Base-by-base conservation (phyloP, 192 early-diverging fungal species). In the Podila clonocystis region DNA sequence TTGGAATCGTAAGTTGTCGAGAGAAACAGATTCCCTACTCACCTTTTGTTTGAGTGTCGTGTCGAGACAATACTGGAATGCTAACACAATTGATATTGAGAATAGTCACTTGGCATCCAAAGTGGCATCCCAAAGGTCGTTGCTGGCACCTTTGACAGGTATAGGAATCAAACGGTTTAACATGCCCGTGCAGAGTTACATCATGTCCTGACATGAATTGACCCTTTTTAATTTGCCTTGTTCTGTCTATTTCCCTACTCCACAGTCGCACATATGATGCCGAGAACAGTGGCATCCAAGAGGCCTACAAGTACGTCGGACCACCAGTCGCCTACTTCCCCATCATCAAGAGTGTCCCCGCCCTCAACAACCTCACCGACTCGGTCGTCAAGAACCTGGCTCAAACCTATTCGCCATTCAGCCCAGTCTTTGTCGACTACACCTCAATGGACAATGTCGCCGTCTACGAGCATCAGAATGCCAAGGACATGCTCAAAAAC, bases 401-500 rank as follows among this genome's bases (percentile, higher is more conserved):
- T 1, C 17, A 50, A 28, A 45, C 34, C 29, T 72, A 75, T 28
- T 9, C 28, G 9, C 34, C 45, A 19, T 71, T 75, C 57, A 75
- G 67, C 65, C 72, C 82, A 29, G 58, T 66, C 13, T 70, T 74
- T 68, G 72, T 50, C 58, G 63, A 79, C 52, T 79, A 68, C 67
- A 34, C 65, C 7, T 72, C 70, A 48, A 70, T 82, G 73, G 73
- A 82, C 29, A 65, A 58, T n/a, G 70, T 75, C 15, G 72, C 59
- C 0, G 64, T 31, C 15, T 82, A 82, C 33, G 73, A 82, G 33
- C 82, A 70, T 34, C 52, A 75, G 58, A 70, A 82, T 67, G 69
- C 68, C 17, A 67, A 72, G 64, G 65, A 71, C 49, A 72, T 82
- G 69, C 48, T 82, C 34, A 74, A 82, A 64, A 75, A 82, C 64